Conservation (phyloP, 139 green algal species). For the Prasinococcaceae sp. region DNA sequence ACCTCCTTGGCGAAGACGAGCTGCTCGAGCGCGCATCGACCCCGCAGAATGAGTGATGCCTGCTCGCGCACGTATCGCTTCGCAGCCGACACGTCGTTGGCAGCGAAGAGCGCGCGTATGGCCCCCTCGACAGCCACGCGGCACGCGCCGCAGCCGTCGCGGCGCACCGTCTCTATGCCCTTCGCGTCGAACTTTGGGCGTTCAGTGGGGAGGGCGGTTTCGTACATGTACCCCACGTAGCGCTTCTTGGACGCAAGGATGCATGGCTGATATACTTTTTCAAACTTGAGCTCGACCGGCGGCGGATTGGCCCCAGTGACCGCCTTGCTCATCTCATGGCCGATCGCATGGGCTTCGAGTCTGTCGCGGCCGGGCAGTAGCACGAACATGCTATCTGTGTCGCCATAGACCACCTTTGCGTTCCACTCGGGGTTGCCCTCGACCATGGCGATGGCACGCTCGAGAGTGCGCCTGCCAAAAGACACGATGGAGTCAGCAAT, state of each 20-base stretch:
- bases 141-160: conserved; percentile 79
- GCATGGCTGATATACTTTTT: conserved; percentile 93
- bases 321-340: conserved; percentile 63
- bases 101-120: conserved; percentile 70
- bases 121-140: conserved; percentile 69
- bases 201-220: conserved; percentile 42
- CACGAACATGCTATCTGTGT: conserved; percentile 71
- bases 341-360: conserved; percentile 64
- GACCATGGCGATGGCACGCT: conserved; percentile 71
- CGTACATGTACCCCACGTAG: conserved; percentile 84
- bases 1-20: conserved; percentile 20
- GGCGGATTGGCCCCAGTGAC: conserved; percentile 75
- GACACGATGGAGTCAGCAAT: conserved; percentile 87
- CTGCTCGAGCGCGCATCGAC: not conserved
- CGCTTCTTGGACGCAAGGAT: conserved; percentile 94
- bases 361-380: conserved; percentile 47
- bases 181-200: conserved; percentile 66
- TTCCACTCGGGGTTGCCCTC: conserved; percentile 46
- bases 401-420: conserved; percentile 38
- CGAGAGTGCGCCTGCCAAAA: conserved; percentile 62
- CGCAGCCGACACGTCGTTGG: conserved; percentile 28
- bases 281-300: conserved; percentile 81
- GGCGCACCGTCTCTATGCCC: conserved; percentile 87
- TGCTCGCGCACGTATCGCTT: not conserved
- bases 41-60: not conserved